Conservation (phyloP, 2,329 filamentous ascomycete species). For the Alternaria panax region DNA sequence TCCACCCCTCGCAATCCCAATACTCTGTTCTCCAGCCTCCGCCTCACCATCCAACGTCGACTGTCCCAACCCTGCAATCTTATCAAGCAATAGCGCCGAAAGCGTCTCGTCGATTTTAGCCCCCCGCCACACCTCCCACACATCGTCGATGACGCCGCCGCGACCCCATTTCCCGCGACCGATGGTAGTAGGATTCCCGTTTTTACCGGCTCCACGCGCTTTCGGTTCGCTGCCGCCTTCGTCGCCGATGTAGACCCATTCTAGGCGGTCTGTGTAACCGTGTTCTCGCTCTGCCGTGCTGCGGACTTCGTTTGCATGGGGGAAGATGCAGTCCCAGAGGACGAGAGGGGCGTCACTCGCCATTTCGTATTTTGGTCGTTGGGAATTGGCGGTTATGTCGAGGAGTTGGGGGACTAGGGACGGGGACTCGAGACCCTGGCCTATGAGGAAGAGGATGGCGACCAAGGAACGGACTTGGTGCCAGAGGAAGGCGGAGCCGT, state of each 20-base stretch:
- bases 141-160: slow-evolving; percentile 55
- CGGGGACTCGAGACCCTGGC: slow-evolving; percentile 83
- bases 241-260: slow-evolving; percentile 83
- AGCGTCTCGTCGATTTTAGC: slow-evolving; percentile 91
- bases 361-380: slow-evolving; percentile 88
- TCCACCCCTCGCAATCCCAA: slow-evolving; percentile 43
- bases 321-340: slow-evolving; percentile 95
- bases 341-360: slow-evolving; percentile 89
- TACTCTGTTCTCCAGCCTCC: slow-evolving; percentile 14
- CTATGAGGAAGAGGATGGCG: slow-evolving; percentile 89
- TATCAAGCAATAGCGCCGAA: slow-evolving; percentile 74
- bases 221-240: slow-evolving; percentile 61
- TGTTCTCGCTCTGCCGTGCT: slow-evolving; percentile 48
- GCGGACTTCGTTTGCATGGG: slow-evolving; percentile 54
- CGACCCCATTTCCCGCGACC: slow-evolving; percentile 46
- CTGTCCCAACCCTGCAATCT: slow-evolving; percentile 57
- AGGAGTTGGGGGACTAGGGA: slow-evolving; percentile 76
- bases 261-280: slow-evolving; percentile 65
- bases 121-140: slow-evolving; percentile 85
- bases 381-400: slow-evolving; percentile 73
- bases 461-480: slow-evolving; percentile 97
- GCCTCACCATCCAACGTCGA: slow-evolving; percentile 31
- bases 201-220: slow-evolving; percentile 24
- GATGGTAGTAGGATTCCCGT: slow-evolving; percentile 18
- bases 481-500: slow-evolving; percentile 94